These are phyloP conservation scores for Auricularia cornea DNA, from an alignment of 768 basidiomycete genomes.

Conservation along the genomic window DNA sequence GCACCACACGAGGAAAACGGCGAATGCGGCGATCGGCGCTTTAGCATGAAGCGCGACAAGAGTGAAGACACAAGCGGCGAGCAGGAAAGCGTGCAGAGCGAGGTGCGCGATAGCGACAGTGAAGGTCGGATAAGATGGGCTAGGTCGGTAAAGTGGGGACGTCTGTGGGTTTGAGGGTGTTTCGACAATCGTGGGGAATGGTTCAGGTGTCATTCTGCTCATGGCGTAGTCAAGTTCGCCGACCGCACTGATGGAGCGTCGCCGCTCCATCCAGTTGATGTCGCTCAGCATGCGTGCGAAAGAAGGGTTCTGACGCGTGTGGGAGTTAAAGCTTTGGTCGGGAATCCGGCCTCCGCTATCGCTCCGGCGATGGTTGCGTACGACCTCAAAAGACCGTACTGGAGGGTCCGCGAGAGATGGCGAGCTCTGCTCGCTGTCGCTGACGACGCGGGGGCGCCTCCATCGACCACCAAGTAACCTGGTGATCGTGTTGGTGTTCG, in stretches of 20 bases:
- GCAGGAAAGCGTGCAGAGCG: constrained; percentile 42
- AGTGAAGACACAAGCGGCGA: constrained; percentile 50
- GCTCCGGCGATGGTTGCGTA: constrained; percentile 46
- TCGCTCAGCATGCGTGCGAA: constrained; percentile 53
- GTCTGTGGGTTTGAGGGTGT: constrained; percentile 32
- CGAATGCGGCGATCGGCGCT: constrained; percentile 48
- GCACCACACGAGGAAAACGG: constrained; percentile 56
- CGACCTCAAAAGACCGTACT: constrained; percentile 37
- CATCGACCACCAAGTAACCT: background rate
- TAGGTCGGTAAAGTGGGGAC: constrained; percentile 39
- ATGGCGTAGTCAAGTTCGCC: constrained; percentile 66
- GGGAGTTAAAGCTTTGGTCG: background rate
- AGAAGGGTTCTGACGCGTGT: constrained; percentile 8
- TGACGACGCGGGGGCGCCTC: background rate
- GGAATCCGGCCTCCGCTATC: constrained; percentile 22
- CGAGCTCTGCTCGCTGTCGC: background rate
- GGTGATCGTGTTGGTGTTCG: background rate
- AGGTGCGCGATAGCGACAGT: constrained; percentile 15
- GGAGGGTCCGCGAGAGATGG: background rate
- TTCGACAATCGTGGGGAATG: constrained; percentile 34
- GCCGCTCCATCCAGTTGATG: constrained; percentile 68
- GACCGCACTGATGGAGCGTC: constrained; percentile 62
- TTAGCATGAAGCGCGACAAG: constrained; percentile 52
- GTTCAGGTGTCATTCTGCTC: constrained; percentile 45
- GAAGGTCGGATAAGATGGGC: constrained; percentile 24